Evolutionary conservation across 78 protist species (phyloP), one percentile per base, ranked within the genome.

Genomic region (Guillardia theta): DNA sequence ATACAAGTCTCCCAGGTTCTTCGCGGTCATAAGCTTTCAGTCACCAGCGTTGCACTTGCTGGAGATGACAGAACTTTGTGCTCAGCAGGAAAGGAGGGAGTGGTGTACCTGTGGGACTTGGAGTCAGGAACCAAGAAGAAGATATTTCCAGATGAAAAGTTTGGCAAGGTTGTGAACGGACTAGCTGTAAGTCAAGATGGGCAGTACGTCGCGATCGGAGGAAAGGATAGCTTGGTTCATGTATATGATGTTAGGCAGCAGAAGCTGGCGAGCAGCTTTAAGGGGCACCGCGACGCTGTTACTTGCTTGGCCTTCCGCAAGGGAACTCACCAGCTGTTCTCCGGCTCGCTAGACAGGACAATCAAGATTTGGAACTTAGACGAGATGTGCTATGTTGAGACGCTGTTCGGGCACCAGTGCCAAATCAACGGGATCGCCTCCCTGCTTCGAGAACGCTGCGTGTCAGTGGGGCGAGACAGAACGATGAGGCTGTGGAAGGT

Each of bases 361-460:
- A 27, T 97, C 36, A 96, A 96, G 39, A 77, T 97, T 4, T 97
- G 98, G 98, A 95, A 97, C 93, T 87, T 96, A 48, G 88, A 80
- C 30, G 96, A 95, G 39, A 95, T 96, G 97, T 94, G 97, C 37
- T 97, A 95, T 70, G 95, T 97, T 37, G 98, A 97, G 22, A 95
- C 98, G 43, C 97, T 96, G 78, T 87, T 87, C 39, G 92, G 92
- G 8, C 92, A 87, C 62, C 92, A 87, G 39, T 12, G 39, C 64
- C 39, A 44, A 22, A 37, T 87, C 30, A 47, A 19, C 8, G 92
- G 64, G 50, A 0, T 87, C 50, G 53, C 24, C 92, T 44, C 92
- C 4, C 92, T 87, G 64, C 12, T 8, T 6, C 5, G 19, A 10
- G 92, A 87, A 41, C 92, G 92, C n/a, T 44, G 64, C 92, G 64